phyloP scores from a whole-genome alignment of 1,284 basidiomycete species.

The Ustilago hordei region DNA sequence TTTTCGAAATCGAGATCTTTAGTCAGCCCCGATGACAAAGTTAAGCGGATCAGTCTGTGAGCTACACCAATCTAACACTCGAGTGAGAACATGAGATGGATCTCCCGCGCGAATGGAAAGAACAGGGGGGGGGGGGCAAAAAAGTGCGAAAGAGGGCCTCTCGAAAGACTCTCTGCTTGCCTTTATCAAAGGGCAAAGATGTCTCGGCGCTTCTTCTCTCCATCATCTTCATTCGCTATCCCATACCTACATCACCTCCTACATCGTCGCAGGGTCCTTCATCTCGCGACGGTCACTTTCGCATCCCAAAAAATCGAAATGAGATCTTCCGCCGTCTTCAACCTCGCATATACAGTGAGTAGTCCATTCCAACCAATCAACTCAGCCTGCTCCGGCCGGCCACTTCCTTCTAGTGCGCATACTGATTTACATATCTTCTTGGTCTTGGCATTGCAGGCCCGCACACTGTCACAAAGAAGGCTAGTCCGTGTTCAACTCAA shows the following conservation, averaged over 20 bases:
- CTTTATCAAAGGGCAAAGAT: neutral
- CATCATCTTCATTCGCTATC: neutral
- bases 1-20: conserved; percentile 2
- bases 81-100: too few species aligned
- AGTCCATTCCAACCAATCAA: neutral
- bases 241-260: conserved; percentile 9
- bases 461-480: conserved; percentile 46
- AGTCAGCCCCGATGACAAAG: conserved; percentile 6
- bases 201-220: neutral
- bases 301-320: conserved; percentile 25
- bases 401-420: too few species aligned
- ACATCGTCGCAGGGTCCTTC: neutral
- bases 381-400: neutral
- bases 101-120: conserved; percentile 14
- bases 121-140: neutral
- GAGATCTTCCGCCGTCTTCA: conserved; percentile 39
- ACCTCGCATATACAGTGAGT: conserved; percentile 46
- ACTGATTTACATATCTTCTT: too few species aligned
- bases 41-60: neutral
- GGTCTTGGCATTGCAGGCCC: conserved; percentile 16
- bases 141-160: neutral
- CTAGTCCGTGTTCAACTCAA: conserved; percentile 50
- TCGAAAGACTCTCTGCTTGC: too few species aligned
- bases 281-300: conserved; percentile 5
- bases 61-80: too few species aligned